Percentiles rank a stretch among this genome's conserved stretches.
Evolutionary conservation across 148 eudicot genomes (phyloP).

Genomic region (Camellia japonica): DNA sequence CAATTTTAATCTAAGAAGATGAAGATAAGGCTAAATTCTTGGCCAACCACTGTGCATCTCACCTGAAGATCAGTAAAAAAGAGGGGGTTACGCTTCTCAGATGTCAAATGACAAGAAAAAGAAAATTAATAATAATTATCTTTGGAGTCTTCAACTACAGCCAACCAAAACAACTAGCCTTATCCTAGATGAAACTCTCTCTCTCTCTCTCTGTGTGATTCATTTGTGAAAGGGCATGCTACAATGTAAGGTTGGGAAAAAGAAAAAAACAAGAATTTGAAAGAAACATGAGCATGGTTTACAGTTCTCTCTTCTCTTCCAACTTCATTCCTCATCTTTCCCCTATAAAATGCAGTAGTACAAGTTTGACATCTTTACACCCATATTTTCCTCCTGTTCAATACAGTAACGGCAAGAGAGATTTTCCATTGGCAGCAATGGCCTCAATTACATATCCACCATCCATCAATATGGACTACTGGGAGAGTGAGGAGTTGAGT

Average conservation of each 20-base stretch:
- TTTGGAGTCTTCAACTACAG: slow-evolving; percentile 9
- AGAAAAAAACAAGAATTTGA: not conserved
- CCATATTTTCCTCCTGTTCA: slow-evolving; percentile 14
- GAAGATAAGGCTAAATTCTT: slow-evolving; percentile 3
- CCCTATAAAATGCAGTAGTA: slow-evolving; percentile 23
- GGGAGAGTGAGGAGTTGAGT: slow-evolving; percentile 64
- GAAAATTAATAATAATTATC: slow-evolving; percentile 7
- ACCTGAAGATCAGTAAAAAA: not conserved
- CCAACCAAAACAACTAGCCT: slow-evolving; percentile 11
- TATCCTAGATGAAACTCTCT: slow-evolving; percentile 13
- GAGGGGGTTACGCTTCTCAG: not conserved
- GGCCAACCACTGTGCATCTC: not conserved
- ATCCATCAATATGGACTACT: slow-evolving; percentile 43
- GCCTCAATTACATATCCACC: slow-evolving; percentile 35
- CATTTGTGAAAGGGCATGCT: not conserved
- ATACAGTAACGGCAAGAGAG: slow-evolving; percentile 27
- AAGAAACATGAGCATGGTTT: slow-evolving; percentile 30
- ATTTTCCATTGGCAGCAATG: slow-evolving; percentile 29
- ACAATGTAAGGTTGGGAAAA: not conserved
- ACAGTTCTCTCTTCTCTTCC: slow-evolving; percentile 40
- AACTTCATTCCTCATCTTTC: slow-evolving; percentile 26
- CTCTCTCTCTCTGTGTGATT: not conserved
- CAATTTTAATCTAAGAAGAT: not conserved
- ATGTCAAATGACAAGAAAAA: not conserved
- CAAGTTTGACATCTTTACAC: slow-evolving; percentile 12